These are phyloP conservation scores for Botrytis galanthina DNA, from an alignment of 2,329 filamentous ascomycete genomes.

Conservation along the genomic window DNA sequence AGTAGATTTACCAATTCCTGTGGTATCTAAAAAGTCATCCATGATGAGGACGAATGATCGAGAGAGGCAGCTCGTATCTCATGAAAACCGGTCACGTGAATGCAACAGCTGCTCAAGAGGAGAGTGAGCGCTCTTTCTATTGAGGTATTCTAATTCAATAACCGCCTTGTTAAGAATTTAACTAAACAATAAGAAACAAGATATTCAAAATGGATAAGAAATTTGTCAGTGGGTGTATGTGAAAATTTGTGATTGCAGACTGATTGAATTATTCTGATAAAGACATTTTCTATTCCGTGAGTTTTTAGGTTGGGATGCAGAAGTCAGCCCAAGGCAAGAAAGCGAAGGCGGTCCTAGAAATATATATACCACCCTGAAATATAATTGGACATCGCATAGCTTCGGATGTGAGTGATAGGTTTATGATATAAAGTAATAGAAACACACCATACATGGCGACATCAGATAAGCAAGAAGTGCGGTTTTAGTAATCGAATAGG, in stretches of 20 bases:
- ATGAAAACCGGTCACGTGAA: constrained; percentile 2
- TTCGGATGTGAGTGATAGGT: not conserved
- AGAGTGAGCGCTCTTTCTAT: not conserved
- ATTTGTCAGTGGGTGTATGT: not conserved
- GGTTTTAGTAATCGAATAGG: not conserved
- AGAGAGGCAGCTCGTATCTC: not conserved
- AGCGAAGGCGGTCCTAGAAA: constrained; percentile 12
- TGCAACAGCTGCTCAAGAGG: not conserved
- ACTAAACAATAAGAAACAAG: not conserved
- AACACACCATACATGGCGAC: rapidly evolving
- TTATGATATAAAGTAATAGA: not conserved
- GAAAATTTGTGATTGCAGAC: not conserved
- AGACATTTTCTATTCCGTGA: not conserved
- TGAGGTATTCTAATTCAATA: not conserved
- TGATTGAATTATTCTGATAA: not conserved
- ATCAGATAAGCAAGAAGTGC: too few species aligned
- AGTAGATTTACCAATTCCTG: constrained; percentile 20
- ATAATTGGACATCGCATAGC: not conserved
- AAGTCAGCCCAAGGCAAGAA: not conserved
- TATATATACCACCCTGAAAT: not conserved
- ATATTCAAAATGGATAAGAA: not conserved
- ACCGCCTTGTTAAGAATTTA: not conserved
- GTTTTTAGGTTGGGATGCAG: not conserved
- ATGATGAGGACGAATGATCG: not conserved
- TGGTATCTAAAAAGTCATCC: constrained; percentile 18